A percentile compares a stretch with the other conserved stretches of the same genome.
phyloP scores from a whole-genome alignment of 2,329 filamentous ascomycete genomes.

The Aspergillus viridinutans region DNA sequence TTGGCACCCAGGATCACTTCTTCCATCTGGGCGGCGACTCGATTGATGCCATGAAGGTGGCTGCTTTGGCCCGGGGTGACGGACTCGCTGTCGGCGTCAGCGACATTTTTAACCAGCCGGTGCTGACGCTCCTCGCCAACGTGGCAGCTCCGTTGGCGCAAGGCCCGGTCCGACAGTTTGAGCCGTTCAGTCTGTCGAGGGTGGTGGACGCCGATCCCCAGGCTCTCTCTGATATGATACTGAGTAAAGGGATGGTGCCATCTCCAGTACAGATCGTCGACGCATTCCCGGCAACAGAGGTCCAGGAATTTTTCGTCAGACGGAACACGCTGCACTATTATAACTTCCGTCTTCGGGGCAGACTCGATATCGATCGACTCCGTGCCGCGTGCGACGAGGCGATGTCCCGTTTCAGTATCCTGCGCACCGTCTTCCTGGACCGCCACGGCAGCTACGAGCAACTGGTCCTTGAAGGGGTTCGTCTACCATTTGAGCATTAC shows the following conservation, averaged over 20 bases:
- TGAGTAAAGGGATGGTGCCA: no score
- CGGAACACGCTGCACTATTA: background rate
- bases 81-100: background rate
- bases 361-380: background rate
- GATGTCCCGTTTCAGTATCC: background rate
- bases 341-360: background rate
- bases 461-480: background rate
- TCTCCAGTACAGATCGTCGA: no score
- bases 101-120: background rate
- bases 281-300: background rate
- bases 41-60: background rate
- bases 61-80: background rate
- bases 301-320: background rate
- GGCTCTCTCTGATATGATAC: no score
- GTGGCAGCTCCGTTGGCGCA: no score
- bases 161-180: no score
- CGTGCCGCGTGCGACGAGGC: background rate
- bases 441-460: no score
- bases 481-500: background rate
- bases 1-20: background rate
- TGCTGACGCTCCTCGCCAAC: no score
- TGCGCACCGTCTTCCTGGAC: background rate
- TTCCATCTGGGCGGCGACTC: background rate
- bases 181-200: no score
- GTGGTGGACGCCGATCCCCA: no score